Evolutionary conservation across 768 basidiomycete species (phyloP), one percentile per base, ranked within the genome.

Genomic region (Kwoniella europaea): DNA sequence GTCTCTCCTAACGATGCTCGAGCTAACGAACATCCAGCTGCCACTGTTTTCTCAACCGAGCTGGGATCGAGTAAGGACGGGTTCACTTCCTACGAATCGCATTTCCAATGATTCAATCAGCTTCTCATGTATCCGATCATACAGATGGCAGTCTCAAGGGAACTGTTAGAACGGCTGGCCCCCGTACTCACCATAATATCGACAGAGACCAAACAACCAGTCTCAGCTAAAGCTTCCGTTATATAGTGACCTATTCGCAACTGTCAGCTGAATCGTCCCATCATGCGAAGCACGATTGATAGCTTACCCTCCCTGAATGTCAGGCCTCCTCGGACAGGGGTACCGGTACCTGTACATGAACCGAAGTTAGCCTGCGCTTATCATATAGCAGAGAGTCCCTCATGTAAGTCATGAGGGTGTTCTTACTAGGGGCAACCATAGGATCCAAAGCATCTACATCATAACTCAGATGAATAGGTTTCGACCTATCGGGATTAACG

Each of bases 361-460:
- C 5, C 46, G n/a, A n/a, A 10, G 22, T 29, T 42, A 29, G 10
- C 35, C 22, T 10, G 12, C 7, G 22, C 13, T 5, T 41, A 12
- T 42, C 58, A 59, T 18, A 59, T 35, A 27, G 22, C 13, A 42
- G 13, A 59, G 29, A 12, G 29, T 15, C 10, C 13, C 7, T 15
- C 22, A 53, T 52, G 22, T 27, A 27, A 29, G 5, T 29, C 5
- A 6, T 29, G 5, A 29, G 29, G 5, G 5, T 6, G 29, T 4
- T 24, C 29, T 29, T 62, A 82, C 92, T 93, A 1, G 95, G 96
- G n/a, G 97, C 96, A 63, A 98, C 95, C 16, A 88, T 88, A 12
- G 97, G 97, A 83, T 98, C 96, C 62, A 95, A 85, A 12, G 94
- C 94, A 79, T 95, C 93, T 22, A 98, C 94, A 82, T 99, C 97